These are phyloP conservation scores for Fraxinus excelsior DNA, from an alignment of 257 asterid species.

Conservation along the genomic window DNA sequence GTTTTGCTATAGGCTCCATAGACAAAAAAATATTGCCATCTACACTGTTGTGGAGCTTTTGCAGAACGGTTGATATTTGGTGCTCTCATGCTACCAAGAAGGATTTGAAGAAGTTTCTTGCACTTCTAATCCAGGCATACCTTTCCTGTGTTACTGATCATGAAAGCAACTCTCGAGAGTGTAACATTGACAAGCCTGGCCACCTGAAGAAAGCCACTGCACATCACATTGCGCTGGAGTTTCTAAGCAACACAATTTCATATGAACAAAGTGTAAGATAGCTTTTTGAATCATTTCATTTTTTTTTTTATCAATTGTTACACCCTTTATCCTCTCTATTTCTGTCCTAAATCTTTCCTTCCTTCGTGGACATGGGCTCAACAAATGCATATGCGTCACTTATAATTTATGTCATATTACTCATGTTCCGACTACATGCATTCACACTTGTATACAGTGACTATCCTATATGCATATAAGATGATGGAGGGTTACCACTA, in stretches of 20 bases:
- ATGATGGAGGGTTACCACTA: neutral
- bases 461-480: neutral
- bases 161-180: conserved; percentile 31
- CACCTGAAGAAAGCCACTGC: conserved; percentile 42
- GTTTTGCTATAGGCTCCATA: conserved; percentile 56
- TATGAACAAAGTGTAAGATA: conserved; percentile 78
- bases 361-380: neutral
- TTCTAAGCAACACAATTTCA: conserved; percentile 61
- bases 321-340: conserved; percentile 12
- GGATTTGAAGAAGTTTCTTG: conserved; percentile 62
- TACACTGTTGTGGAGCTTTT: conserved; percentile 60
- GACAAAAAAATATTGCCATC: conserved; percentile 53
- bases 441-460: neutral
- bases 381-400: conserved; percentile 4
- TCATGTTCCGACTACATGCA: neutral
- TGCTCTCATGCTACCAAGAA: conserved; percentile 71
- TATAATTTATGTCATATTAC: neutral
- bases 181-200: conserved; percentile 29
- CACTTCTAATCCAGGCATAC: conserved; percentile 48
- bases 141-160: conserved; percentile 36
- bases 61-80: conserved; percentile 81
- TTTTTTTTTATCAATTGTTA: conserved; percentile 6
- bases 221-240: conserved; percentile 61
- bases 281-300: conserved; percentile 3
- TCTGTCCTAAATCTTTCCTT: conserved; percentile 17